Conservation (phyloP, 2,329 filamentous ascomycete genomes). For the Phyllosticta capitalensis region DNA sequence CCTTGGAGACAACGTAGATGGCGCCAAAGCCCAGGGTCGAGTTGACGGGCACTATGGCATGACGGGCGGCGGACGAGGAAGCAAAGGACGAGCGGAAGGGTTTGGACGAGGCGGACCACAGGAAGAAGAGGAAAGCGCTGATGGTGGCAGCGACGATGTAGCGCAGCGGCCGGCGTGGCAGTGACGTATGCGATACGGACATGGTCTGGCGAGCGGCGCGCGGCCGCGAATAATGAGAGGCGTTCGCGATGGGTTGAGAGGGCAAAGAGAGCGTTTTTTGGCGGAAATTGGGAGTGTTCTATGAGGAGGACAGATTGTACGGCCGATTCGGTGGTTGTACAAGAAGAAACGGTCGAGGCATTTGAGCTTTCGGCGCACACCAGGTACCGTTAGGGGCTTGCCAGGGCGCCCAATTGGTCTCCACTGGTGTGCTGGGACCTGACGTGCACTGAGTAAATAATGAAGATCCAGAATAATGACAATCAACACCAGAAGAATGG, state of each 20-base stretch:
- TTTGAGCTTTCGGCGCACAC: not conserved
- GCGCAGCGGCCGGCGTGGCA: conserved; percentile 10
- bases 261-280: conserved; percentile 2
- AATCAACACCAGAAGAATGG: too few species aligned
- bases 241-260: conserved; percentile 3
- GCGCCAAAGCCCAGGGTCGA: conserved; percentile 32
- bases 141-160: conserved; percentile 9
- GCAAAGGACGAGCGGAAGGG: conserved; percentile 1
- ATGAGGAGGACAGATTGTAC: not conserved
- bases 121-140: conserved; percentile 3
- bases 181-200: conserved; percentile 11
- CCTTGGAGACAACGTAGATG: conserved; percentile 32
- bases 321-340: not conserved
- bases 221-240: conserved; percentile 5
- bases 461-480: too few species aligned
- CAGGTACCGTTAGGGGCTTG: not conserved
- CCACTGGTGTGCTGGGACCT: too few species aligned
- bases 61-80: not conserved
- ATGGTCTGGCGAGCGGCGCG: conserved; percentile 9
- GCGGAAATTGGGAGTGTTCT: not conserved
- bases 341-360: not conserved
- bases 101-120: conserved; percentile 5
- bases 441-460: too few species aligned
- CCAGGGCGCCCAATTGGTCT: not conserved
- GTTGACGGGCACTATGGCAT: conserved; percentile 20